Conservation (phyloP, 306 rosid genomes). For the Acacia confusa region DNA sequence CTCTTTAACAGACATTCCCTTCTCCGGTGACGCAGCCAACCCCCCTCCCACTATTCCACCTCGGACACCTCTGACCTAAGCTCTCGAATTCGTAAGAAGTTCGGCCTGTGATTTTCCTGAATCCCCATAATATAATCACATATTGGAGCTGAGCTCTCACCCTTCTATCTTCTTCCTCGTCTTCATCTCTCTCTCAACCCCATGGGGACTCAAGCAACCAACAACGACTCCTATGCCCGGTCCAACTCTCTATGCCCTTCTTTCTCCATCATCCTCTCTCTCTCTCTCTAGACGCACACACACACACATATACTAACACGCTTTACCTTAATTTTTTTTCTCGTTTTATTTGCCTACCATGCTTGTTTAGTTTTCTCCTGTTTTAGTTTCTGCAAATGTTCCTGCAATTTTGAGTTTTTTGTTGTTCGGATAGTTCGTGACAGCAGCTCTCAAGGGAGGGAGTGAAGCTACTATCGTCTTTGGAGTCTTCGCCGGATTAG, state of each 20-base stretch:
- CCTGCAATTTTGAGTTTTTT: background rate
- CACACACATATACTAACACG: background rate
- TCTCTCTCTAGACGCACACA: background rate
- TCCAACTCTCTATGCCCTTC: slow-evolving; percentile 30
- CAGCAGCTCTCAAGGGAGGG: slow-evolving; percentile 69
- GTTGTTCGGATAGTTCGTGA: slow-evolving; percentile 48
- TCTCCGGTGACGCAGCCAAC: slow-evolving; percentile 34
- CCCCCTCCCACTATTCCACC: slow-evolving; percentile 51
- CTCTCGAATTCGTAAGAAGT: background rate
- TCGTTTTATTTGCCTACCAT: background rate
- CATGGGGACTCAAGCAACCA: slow-evolving; percentile 35
- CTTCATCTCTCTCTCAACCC: background rate
- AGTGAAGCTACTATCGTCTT: slow-evolving; percentile 64
- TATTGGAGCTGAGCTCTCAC: background rate
- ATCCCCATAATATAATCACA: background rate
- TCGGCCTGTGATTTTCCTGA: background rate
- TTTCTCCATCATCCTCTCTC: background rate
- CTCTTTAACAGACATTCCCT: slow-evolving; percentile 47
- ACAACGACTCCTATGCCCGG: slow-evolving; percentile 1
- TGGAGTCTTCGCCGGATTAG: slow-evolving; percentile 51
- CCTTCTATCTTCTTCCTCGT: no score
- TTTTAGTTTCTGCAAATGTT: background rate
- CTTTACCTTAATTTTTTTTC: background rate
- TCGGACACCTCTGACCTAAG: slow-evolving; percentile 36
- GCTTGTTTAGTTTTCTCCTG: background rate